phyloP scores from a whole-genome alignment of 2,329 filamentous ascomycete species.

The Aspergillus floridensis region DNA sequence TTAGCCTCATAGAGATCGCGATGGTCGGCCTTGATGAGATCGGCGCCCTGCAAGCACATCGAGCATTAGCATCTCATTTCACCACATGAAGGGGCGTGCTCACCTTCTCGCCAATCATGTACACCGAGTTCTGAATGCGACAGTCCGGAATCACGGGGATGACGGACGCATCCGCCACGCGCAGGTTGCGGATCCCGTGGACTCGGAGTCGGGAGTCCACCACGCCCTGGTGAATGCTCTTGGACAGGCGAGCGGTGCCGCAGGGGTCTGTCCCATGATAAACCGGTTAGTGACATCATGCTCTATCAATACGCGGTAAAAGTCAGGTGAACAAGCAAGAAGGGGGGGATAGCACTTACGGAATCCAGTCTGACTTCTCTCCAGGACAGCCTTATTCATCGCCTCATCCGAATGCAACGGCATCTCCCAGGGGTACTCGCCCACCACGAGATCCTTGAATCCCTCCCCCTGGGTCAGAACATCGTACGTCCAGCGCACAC shows the following conservation, averaged over 20 bases:
- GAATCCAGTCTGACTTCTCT: constrained; percentile 55
- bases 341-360: constrained; percentile 13
- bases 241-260: constrained; percentile 54
- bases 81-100: not conserved
- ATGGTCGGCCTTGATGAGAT: constrained; percentile 28
- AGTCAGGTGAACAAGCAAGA: no score
- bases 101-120: constrained; percentile 57
- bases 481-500: constrained; percentile 55
- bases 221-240: constrained; percentile 52
- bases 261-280: constrained; percentile 45
- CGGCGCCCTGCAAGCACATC: constrained; percentile 20
- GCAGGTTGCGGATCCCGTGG: constrained; percentile 53
- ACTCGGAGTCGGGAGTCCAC: constrained; percentile 54
- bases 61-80: constrained; percentile 3
- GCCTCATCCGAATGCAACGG: constrained; percentile 54
- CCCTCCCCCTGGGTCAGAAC: constrained; percentile 57
- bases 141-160: constrained; percentile 57
- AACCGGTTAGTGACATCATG: not conserved
- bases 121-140: constrained; percentile 61
- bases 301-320: not conserved
- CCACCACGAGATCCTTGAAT: constrained; percentile 46
- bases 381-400: constrained; percentile 57
- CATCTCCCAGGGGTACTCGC: constrained; percentile 60
- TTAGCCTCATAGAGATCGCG: constrained; percentile 25
- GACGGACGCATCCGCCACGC: constrained; percentile 56